A percentile compares a stretch with the other conserved stretches of the same genome.
Conservation (phyloP, 2,329 filamentous ascomycete species). For the Colletotrichum tofieldiae region DNA sequence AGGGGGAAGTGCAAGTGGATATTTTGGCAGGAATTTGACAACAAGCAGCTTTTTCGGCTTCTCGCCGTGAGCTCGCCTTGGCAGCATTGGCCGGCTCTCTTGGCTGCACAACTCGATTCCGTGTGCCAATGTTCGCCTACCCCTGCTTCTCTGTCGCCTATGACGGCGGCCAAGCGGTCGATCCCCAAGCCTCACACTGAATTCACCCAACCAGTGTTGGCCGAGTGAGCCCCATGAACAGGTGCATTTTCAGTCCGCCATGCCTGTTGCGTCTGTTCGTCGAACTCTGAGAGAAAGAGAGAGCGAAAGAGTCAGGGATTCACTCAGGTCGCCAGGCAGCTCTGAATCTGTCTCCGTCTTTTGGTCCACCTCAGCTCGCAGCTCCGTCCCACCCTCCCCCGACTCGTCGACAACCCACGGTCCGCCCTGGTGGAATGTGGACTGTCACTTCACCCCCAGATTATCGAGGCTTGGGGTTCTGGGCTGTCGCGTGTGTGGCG, state of each 20-base stretch:
- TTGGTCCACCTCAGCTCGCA: background rate
- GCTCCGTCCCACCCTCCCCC: background rate
- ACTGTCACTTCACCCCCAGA: constrained; percentile 24
- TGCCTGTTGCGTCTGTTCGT: background rate
- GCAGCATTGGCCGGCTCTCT: constrained; percentile 19
- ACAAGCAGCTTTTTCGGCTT: background rate
- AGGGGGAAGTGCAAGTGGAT: background rate
- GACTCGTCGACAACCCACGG: background rate
- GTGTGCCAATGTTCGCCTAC: constrained; percentile 37
- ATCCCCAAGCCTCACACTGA: constrained; percentile 34
- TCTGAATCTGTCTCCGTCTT: background rate
- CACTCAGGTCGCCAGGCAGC: background rate
- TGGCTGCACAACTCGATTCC: constrained; percentile 36
- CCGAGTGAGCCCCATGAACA: constrained; percentile 14
- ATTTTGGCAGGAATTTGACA: background rate
- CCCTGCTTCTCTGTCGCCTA: constrained; percentile 26
- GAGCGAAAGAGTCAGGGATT: background rate
- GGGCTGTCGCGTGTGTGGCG: constrained; percentile 32
- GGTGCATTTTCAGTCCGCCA: constrained; percentile 1
- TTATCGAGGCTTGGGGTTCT: constrained; percentile 21
- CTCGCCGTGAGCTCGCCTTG: constrained; percentile 24
- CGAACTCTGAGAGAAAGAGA: background rate
- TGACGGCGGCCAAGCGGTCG: constrained; percentile 41
- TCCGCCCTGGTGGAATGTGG: constrained; percentile 3
- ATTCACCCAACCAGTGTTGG: constrained; percentile 29